Conservation (phyloP, 2,329 filamentous ascomycete species). For the Microsporum ferrugineum region DNA sequence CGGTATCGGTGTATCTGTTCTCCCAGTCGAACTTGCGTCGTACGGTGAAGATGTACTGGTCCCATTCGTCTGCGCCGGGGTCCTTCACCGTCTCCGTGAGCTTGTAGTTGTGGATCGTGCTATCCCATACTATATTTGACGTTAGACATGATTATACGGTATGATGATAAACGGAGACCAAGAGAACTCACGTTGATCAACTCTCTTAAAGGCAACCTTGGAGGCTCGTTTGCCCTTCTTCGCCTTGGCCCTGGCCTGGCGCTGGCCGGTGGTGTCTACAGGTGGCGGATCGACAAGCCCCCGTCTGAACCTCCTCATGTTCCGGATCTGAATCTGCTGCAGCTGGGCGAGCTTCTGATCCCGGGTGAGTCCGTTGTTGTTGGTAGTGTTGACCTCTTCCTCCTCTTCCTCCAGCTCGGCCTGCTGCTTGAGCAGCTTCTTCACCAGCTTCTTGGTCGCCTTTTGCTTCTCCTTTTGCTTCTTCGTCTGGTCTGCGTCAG, state of each 20-base stretch:
- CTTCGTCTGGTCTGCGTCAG: slow-evolving; percentile 17
- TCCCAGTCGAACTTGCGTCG: slow-evolving; percentile 74
- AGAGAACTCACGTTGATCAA: slow-evolving; percentile 44
- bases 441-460: slow-evolving; percentile 27
- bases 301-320: not conserved
- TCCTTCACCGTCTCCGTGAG: slow-evolving; percentile 56
- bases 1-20: slow-evolving; percentile 62
- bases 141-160: not conserved
- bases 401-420: slow-evolving; percentile 23
- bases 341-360: slow-evolving; percentile 16
- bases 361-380: not conserved
- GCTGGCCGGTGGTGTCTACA: slow-evolving; percentile 14
- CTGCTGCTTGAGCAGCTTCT: slow-evolving; percentile 24
- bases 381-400: slow-evolving; percentile 19
- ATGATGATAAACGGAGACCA: not conserved
- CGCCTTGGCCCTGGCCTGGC: slow-evolving; percentile 22
- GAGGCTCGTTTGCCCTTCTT: slow-evolving; percentile 39
- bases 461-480: slow-evolving; percentile 23
- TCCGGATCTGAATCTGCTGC: slow-evolving; percentile 6
- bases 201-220: slow-evolving; percentile 56
- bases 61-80: slow-evolving; percentile 54
- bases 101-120: slow-evolving; percentile 52
- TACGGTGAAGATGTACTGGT: slow-evolving; percentile 73
- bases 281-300: slow-evolving; percentile 3
- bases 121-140: slow-evolving; percentile 37